phyloP scores from a whole-genome alignment of 768 basidiomycete genomes.

The Termitomyces titanicus region DNA sequence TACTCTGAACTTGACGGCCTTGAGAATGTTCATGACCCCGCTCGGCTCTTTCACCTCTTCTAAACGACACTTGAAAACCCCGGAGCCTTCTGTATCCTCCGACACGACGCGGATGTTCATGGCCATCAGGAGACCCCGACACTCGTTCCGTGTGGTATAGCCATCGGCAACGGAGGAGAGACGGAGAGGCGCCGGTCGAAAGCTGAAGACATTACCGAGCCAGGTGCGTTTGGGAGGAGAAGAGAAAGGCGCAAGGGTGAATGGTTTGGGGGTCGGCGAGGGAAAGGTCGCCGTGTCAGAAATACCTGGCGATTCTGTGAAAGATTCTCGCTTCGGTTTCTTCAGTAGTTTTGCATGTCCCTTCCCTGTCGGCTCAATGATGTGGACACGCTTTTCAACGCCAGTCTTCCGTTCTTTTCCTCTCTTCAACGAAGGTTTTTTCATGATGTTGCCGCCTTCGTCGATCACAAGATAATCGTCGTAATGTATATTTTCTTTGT shows the following conservation, averaged over 20 bases:
- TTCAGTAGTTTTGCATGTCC: conserved; percentile 33
- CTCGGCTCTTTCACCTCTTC: conserved; percentile 61
- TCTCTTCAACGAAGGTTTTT: conserved; percentile 45
- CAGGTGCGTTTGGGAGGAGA: conserved; percentile 63
- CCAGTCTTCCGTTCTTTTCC: conserved; percentile 27
- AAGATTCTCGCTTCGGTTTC: conserved; percentile 10
- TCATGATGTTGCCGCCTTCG: conserved; percentile 20
- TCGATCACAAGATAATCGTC: conserved; percentile 14
- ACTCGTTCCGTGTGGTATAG: conserved; percentile 68
- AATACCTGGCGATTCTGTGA: conserved; percentile 36
- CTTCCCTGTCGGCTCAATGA: conserved; percentile 42
- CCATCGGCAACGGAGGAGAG: conserved; percentile 58
- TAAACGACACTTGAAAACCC: conserved; percentile 73
- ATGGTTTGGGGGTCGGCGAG: conserved; percentile 33
- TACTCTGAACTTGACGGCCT: conserved; percentile 79
- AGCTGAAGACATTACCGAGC: conserved; percentile 87
- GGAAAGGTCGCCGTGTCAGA: conserved; percentile 40
- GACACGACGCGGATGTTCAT: conserved; percentile 69
- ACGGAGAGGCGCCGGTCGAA: conserved; percentile 61
- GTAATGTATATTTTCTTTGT: conserved; percentile 57
- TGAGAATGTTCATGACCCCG: conserved; percentile 51
- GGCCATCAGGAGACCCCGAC: conserved; percentile 65
- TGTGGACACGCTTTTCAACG: conserved; percentile 39
- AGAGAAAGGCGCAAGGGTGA: conserved; percentile 32
- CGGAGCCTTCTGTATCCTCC: conserved; percentile 58